Evolutionary conservation across 2,329 filamentous ascomycete species (phyloP).

Genomic region (Fusarium vanettenii): DNA sequence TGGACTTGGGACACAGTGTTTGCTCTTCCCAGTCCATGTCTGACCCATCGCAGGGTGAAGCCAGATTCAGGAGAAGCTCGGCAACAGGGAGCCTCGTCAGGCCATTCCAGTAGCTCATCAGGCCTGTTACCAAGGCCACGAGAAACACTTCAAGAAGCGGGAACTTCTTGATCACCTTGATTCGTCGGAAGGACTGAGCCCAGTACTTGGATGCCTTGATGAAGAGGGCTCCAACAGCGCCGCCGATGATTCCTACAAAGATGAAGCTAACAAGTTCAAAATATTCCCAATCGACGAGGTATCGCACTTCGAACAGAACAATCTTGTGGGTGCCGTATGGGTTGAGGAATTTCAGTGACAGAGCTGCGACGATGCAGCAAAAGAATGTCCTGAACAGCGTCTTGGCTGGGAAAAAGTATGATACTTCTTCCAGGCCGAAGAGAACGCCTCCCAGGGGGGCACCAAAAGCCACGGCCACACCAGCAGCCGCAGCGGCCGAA

Average conservation of each 20-base stretch:
- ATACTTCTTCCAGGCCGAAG: constrained; percentile 94
- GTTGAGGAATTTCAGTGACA: constrained; percentile 94
- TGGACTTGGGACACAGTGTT: constrained; percentile 80
- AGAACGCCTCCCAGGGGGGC: constrained; percentile 88
- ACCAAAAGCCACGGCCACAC: constrained; percentile 94
- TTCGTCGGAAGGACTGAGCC: constrained; percentile 88
- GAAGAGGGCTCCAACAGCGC: constrained; percentile 87
- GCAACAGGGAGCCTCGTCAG: constrained; percentile 91
- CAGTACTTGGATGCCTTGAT: constrained; percentile 95
- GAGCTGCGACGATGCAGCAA: constrained; percentile 92
- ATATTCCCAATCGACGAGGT: constrained; percentile 89
- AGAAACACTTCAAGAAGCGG: constrained; percentile 89
- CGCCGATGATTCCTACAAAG: constrained; percentile 86
- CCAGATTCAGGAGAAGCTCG: constrained; percentile 89
- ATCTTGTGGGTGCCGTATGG: constrained; percentile 97
- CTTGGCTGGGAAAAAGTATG: constrained; percentile 97
- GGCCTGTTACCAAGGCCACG: constrained; percentile 85
- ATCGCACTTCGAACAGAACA: constrained; percentile 94
- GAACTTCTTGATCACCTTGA: constrained; percentile 81
- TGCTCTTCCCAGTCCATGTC: constrained; percentile 70
- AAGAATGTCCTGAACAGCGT: constrained; percentile 98
- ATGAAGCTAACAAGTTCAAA: constrained; percentile 91
- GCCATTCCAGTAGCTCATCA: constrained; percentile 93
- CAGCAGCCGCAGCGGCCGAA: constrained; percentile 91
- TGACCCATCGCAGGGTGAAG: constrained; percentile 84